phyloP scores from a whole-genome alignment of 495 filamentous ascomycete species.

The Neurospora sublineolata region DNA sequence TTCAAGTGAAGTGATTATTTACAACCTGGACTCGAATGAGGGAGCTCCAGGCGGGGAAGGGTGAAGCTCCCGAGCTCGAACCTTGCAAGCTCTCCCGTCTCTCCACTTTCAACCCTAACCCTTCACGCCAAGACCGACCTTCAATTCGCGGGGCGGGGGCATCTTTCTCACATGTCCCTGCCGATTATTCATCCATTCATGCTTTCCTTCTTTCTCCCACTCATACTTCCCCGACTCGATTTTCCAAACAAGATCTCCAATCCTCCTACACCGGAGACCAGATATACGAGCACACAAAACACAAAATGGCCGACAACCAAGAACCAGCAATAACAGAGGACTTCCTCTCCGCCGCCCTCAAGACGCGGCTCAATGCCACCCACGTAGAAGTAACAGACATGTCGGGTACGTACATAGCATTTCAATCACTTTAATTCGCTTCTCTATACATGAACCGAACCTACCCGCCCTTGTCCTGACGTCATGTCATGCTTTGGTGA shows the following conservation, averaged over 20 bases:
- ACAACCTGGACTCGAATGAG: background rate
- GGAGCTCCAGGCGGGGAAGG: background rate
- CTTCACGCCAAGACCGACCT: background rate
- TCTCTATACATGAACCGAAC: background rate
- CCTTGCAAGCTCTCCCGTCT: background rate
- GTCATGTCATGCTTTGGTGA: slow-evolving; percentile 10
- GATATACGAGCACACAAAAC: slow-evolving; percentile 6
- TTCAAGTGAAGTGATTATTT: background rate
- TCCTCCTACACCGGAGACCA: background rate
- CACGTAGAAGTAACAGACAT: slow-evolving; percentile 89
- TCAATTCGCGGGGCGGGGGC: background rate
- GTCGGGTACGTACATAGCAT: slow-evolving; percentile 51
- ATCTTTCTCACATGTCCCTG: background rate
- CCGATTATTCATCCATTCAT: background rate
- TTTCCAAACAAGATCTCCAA: background rate
- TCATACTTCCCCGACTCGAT: background rate
- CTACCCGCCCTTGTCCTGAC: slow-evolving; percentile 7
- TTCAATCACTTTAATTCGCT: background rate
- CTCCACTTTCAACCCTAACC: background rate
- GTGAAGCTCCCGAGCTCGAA: background rate
- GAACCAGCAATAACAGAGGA: slow-evolving; percentile 53
- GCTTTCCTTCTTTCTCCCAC: background rate
- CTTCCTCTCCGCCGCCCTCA: slow-evolving; percentile 55
- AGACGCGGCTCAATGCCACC: slow-evolving; percentile 60
- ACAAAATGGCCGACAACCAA: slow-evolving; percentile 29